Conservation (phyloP, 495 filamentous ascomycete species). For the Lophiotrema nucula region DNA sequence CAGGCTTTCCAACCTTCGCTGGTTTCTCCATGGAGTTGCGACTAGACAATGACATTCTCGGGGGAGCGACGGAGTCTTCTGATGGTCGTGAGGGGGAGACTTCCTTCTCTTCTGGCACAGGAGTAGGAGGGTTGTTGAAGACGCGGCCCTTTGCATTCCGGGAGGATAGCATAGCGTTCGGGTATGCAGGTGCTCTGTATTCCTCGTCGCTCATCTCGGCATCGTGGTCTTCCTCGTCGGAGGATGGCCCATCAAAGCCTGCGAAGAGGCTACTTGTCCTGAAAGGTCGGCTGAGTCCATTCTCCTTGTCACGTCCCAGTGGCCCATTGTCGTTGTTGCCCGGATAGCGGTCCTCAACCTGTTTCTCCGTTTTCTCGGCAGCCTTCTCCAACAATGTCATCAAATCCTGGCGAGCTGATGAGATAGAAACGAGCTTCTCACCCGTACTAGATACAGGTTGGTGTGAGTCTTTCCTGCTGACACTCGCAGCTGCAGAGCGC, state of each 20-base stretch:
- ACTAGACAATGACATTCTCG: constrained; percentile 6
- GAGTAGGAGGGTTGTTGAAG: constrained; percentile 43
- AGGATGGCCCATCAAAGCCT: constrained; percentile 66
- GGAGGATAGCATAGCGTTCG: constrained; percentile 33
- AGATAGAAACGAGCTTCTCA: constrained; percentile 1
- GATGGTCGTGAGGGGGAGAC: constrained; percentile 27
- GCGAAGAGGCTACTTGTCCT: constrained; percentile 83
- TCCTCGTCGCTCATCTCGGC: constrained; percentile 52
- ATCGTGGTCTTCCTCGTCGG: constrained; percentile 50
- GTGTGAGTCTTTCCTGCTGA: constrained; percentile 17
- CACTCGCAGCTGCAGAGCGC: constrained; percentile 26
- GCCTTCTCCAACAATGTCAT: constrained; percentile 12
- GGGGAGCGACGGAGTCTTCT: constrained; percentile 19
- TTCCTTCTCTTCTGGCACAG: constrained; percentile 46
- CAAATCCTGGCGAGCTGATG: constrained; percentile 20
- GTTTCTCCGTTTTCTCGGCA: constrained; percentile 13
- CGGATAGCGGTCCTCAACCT: constrained; percentile 66
- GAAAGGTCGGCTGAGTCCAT: constrained; percentile 65
- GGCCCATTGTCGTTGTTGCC: constrained; percentile 84
- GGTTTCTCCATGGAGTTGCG: constrained; percentile 35
- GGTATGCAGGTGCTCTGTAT: constrained; percentile 1
- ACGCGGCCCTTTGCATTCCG: constrained; percentile 36
- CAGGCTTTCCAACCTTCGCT: constrained; percentile 31
- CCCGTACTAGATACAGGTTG: constrained; percentile 3
- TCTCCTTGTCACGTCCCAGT: constrained; percentile 55